Conservation (phyloP, 768 basidiomycete genomes). For the Kwoniella shandongensis region DNA sequence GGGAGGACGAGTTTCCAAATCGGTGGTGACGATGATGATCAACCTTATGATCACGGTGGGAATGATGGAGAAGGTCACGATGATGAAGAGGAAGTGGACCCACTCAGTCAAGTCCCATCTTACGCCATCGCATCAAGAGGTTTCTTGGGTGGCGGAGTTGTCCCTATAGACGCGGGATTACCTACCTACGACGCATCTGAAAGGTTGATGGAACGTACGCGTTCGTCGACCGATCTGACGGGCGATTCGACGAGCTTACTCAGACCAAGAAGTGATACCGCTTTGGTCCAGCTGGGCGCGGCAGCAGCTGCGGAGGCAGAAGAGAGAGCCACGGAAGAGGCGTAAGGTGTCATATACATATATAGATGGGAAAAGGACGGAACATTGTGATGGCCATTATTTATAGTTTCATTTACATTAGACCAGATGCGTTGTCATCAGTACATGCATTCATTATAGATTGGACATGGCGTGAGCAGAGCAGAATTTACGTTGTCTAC, state of each 20-base stretch:
- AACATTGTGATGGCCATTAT: too few relatives aligned
- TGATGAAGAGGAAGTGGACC: slow-evolving; percentile 38
- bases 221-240: slow-evolving; percentile 11
- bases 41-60: slow-evolving; percentile 1
- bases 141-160: slow-evolving; percentile 84
- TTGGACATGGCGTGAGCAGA: too few relatives aligned
- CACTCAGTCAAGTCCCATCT: slow-evolving; percentile 76
- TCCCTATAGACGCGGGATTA: slow-evolving; percentile 74
- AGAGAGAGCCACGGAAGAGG: slow-evolving; percentile 28
- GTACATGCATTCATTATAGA: too few relatives aligned
- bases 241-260: slow-evolving; percentile 13
- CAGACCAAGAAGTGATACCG: slow-evolving; percentile 38
- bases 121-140: slow-evolving; percentile 81
- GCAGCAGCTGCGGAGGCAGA: slow-evolving; percentile 30
- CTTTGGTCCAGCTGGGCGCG: slow-evolving; percentile 37
- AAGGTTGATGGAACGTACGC: slow-evolving; percentile 28
- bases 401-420: too few relatives aligned
- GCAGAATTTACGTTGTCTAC: too few relatives aligned
- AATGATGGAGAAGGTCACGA: slow-evolving; percentile 14
- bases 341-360: too few relatives aligned
- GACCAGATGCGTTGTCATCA: too few relatives aligned
- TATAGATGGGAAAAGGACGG: too few relatives aligned
- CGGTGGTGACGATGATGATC: slow-evolving; percentile 6
- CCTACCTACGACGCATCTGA: slow-evolving; percentile 83
- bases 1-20: slow-evolving; percentile 6